phyloP scores from a whole-genome alignment of 2,329 filamentous ascomycete species.

The Phialocephala sp. region DNA sequence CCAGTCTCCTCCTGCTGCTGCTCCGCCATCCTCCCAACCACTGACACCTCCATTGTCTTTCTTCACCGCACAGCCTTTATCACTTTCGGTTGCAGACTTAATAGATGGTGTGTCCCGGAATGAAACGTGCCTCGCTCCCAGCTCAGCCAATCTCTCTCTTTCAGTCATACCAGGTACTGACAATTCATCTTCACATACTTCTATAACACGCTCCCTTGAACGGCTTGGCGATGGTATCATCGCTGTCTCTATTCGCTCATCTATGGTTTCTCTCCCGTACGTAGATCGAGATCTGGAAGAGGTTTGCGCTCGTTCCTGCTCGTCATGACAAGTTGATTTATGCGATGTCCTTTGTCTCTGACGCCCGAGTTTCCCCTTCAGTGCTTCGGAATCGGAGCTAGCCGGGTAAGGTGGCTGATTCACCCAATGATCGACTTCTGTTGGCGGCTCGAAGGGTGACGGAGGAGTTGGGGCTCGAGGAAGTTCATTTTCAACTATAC shows the following conservation, averaged over 20 bases:
- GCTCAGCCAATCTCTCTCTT: conserved; percentile 17
- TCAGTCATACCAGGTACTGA: conserved; percentile 15
- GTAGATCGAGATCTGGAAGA: conserved; percentile 15
- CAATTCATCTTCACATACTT: conserved; percentile 7
- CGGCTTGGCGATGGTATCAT: conserved; percentile 10
- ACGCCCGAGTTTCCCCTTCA: too few species aligned
- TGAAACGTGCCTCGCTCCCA: conserved; percentile 22
- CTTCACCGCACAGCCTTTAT: not conserved
- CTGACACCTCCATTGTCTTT: not conserved
- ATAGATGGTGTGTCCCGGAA: conserved; percentile 23
- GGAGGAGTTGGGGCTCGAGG: conserved; percentile 28
- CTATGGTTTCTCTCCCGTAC: conserved; percentile 15
- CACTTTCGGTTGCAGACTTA: conserved; percentile 3
- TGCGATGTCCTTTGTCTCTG: not conserved
- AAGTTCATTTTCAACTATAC: conserved; percentile 6
- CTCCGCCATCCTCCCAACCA: not conserved
- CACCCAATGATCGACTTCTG: conserved; percentile 5
- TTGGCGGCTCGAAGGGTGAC: conserved; percentile 8
- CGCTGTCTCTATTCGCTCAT: conserved; percentile 13
- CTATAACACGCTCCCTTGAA: not conserved
- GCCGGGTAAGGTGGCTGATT: conserved; percentile 14
- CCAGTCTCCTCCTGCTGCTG: not conserved
- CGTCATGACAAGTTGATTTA: not conserved
- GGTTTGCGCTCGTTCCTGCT: conserved; percentile 4
- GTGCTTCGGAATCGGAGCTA: conserved; percentile 7